Conservation (phyloP, 2,329 filamentous ascomycete species). For the Aphanocladium album region DNA sequence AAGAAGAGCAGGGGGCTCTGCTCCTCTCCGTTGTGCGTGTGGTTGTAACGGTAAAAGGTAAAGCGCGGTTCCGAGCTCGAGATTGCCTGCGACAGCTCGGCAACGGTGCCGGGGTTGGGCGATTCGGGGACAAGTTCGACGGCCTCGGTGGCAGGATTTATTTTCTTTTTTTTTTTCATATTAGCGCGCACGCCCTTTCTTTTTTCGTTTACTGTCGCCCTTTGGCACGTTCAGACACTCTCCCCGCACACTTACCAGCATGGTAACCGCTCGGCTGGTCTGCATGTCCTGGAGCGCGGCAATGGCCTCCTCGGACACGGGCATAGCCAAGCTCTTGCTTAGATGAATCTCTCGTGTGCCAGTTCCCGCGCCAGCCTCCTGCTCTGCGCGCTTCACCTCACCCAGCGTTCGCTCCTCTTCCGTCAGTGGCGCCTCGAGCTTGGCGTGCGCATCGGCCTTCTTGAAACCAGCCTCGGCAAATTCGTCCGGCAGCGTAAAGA, state of each 20-base stretch:
- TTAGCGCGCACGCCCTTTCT: no score
- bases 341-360: slow-evolving; percentile 53
- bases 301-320: slow-evolving; percentile 58
- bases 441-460: slow-evolving; percentile 64
- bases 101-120: slow-evolving; percentile 48
- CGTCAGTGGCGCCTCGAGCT: slow-evolving; percentile 65
- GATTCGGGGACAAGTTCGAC: slow-evolving; percentile 59
- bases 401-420: slow-evolving; percentile 69
- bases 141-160: slow-evolving; percentile 64
- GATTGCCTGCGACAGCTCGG: slow-evolving; percentile 55
- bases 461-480: slow-evolving; percentile 65
- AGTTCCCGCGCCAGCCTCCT: slow-evolving; percentile 67
- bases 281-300: slow-evolving; percentile 57
- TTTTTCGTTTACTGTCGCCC: not conserved
- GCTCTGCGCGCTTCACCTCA: slow-evolving; percentile 70
- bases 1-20: slow-evolving; percentile 67
- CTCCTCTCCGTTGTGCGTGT: slow-evolving; percentile 48
- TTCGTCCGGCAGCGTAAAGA: slow-evolving; percentile 65
- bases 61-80: slow-evolving; percentile 67
- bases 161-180: slow-evolving; percentile 46
- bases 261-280: slow-evolving; percentile 51
- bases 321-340: slow-evolving; percentile 53
- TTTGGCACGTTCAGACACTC: no score
- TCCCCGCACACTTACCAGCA: slow-evolving; percentile 50
- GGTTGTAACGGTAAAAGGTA: slow-evolving; percentile 67